phyloP scores from a whole-genome alignment of 345 rosid species.

The Citrus sinensis region DVS_A1.0 CM039165.1:31609001-31609500 shows the following conservation, averaged over 20 bases:
- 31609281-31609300: no score
- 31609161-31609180: constrained; percentile 27
- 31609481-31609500: constrained; percentile 32
- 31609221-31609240: constrained; percentile 29
- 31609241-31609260: constrained; percentile 22
- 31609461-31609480: constrained; percentile 40
- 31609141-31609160: constrained; percentile 26
- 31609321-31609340: no score
- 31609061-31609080: constrained; percentile 51
- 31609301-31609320: no score
- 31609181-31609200: constrained; percentile 24
- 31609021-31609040: constrained; percentile 28
- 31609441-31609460: constrained; percentile 30
- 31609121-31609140: constrained; percentile 34
- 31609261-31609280: no score
- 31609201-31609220: constrained; percentile 22
- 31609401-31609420: constrained; percentile 47
- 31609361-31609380: no score
- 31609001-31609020: constrained; percentile 26
- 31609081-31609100: constrained; percentile 16
- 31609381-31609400: constrained; percentile 62
- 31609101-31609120: constrained; percentile 37
- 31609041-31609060: constrained; percentile 39
- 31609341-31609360: no score
- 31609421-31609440: constrained; percentile 24